Conservation (phyloP, 2,329 filamentous ascomycete species). For the Alternaria ethzedia region DNA sequence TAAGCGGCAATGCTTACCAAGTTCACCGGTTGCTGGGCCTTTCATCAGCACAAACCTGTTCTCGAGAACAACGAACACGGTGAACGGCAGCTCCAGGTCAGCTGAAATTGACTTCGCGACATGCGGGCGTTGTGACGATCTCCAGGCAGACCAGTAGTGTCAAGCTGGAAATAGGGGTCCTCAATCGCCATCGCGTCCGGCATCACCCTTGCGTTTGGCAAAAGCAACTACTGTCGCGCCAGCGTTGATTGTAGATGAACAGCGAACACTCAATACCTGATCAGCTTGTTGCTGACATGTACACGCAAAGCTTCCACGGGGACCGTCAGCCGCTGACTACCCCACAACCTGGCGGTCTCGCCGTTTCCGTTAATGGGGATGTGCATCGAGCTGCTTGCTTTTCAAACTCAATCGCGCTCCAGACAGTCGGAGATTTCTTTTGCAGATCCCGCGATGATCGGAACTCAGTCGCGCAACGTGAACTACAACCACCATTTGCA, state of each 20-base stretch:
- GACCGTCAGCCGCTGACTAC: slow-evolving; percentile 21
- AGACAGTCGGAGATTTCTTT: slow-evolving; percentile 13
- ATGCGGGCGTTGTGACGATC: background rate
- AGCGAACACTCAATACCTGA: background rate
- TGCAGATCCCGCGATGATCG: slow-evolving; percentile 3
- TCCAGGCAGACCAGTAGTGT: background rate
- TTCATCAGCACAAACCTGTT: slow-evolving; percentile 8
- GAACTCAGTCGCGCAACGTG: background rate
- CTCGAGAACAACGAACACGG: background rate
- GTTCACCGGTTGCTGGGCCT: slow-evolving; percentile 9
- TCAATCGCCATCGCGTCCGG: background rate
- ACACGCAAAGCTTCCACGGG: slow-evolving; percentile 16
- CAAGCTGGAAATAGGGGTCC: background rate
- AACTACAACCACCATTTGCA: background rate
- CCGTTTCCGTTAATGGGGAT: slow-evolving; percentile 15
- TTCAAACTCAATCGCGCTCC: slow-evolving; percentile 11
- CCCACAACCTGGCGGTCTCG: slow-evolving; percentile 25
- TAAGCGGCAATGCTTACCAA: background rate
- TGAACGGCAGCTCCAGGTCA: background rate
- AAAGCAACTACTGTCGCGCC: background rate
- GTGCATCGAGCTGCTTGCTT: slow-evolving; percentile 14
- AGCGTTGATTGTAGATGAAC: background rate
- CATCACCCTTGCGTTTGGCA: background rate
- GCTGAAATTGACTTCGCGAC: background rate
- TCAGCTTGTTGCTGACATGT: slow-evolving; percentile 17